Conservation (phyloP, 306 rosid species). For the Malus sieversii region DNA sequence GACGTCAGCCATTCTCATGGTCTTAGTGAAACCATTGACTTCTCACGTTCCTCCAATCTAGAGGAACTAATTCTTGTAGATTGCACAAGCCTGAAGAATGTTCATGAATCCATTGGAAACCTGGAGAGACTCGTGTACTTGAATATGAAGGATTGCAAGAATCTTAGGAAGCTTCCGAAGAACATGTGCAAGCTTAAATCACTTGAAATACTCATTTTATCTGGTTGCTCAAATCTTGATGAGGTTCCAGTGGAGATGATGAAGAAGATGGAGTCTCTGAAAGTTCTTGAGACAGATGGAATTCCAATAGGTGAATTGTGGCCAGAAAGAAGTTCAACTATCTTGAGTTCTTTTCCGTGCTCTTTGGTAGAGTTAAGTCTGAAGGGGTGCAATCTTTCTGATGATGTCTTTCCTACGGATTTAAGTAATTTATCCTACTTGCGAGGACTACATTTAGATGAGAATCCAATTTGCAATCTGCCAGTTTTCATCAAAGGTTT, state of each 20-base stretch:
- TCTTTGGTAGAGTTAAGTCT: not conserved
- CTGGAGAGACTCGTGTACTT: not conserved
- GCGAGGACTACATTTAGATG: too few relatives aligned
- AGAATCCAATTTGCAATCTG: too few relatives aligned
- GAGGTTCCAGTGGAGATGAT: not conserved
- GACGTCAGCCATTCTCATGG: not conserved
- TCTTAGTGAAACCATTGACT: not conserved
- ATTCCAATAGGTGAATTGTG: not conserved
- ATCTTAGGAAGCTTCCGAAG: not conserved
- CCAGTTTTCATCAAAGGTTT: too few relatives aligned
- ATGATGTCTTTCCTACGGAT: not conserved
- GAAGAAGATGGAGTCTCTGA: not conserved
- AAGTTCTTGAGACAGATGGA: not conserved
- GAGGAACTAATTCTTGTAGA: not conserved
- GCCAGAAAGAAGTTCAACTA: not conserved
- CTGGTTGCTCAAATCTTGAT: not conserved
- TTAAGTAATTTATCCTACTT: not conserved
- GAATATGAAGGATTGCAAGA: not conserved
- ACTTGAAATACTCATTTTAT: not conserved
- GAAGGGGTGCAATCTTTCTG: not conserved
- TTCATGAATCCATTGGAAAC: conserved; percentile 8
- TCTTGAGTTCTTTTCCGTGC: not conserved
- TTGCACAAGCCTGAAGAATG: not conserved
- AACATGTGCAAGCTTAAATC: not conserved
- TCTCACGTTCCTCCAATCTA: not conserved